Percentiles rank a stretch among this genome's conserved stretches.
Evolutionary conservation across 805 yeast species (phyloP).

Genomic region (Sporopachydermia quercuum): DNA sequence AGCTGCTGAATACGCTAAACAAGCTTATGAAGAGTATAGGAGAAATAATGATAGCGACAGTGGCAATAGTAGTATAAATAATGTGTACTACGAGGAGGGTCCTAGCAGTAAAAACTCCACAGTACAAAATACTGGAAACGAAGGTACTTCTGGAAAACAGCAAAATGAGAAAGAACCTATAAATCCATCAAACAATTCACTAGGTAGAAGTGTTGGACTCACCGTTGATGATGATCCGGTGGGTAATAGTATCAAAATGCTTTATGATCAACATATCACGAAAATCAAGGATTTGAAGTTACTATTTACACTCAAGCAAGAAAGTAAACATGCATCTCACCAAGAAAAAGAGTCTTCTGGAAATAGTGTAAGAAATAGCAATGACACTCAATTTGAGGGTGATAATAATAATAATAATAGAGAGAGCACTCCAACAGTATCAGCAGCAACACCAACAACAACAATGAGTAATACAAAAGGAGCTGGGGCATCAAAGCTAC

Average conservation of each 20-base stretch:
- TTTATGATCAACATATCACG: background rate
- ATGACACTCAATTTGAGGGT: background rate
- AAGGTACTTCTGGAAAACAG: no score
- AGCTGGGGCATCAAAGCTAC: background rate
- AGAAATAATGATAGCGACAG: no score
- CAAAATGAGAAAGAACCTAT: no score
- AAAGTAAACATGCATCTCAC: background rate
- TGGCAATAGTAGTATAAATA: no score
- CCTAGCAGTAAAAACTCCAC: no score
- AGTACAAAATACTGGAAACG: no score
- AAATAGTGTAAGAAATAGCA: background rate
- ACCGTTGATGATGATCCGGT: background rate
- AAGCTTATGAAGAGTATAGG: slow-evolving; percentile 1
- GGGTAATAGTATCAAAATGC: background rate
- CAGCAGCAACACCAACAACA: background rate
- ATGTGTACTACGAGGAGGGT: no score
- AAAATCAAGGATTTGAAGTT: background rate
- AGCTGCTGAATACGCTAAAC: background rate
- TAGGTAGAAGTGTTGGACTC: no score
- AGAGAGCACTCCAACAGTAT: background rate
- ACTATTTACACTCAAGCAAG: background rate
- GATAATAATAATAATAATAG: background rate
- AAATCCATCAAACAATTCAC: no score
- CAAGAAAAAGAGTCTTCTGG: background rate
- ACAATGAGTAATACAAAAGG: background rate